phyloP scores from a whole-genome alignment of 495 filamentous ascomycete genomes.

The Penicilliopsis zonata region DNA sequence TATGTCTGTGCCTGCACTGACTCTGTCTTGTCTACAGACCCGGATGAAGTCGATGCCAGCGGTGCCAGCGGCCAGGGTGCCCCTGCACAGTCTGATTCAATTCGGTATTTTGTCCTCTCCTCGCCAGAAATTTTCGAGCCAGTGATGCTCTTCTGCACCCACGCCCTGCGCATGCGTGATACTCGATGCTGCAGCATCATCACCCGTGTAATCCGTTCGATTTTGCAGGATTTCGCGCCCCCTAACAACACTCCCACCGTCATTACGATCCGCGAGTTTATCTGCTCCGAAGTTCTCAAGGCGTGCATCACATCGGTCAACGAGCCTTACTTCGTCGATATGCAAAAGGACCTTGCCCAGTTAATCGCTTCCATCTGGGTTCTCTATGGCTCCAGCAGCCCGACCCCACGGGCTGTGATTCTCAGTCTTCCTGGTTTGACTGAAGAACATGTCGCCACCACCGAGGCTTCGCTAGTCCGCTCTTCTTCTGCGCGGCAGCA shows the following conservation, averaged over 20 bases:
- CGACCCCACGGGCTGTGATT: constrained; percentile 38
- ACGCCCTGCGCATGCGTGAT: constrained; percentile 84
- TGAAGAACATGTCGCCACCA: constrained; percentile 31
- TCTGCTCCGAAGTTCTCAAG: constrained; percentile 71
- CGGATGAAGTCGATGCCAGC: constrained; percentile 22
- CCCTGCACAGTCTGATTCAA: constrained; percentile 30
- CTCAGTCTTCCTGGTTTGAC: constrained; percentile 46
- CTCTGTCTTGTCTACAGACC: constrained; percentile 12
- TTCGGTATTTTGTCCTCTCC: constrained; percentile 71
- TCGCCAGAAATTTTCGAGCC: constrained; percentile 72
- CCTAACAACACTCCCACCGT: constrained; percentile 39
- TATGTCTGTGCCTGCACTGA: constrained; percentile 8
- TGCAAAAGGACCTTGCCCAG: constrained; percentile 83
- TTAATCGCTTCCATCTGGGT: constrained; percentile 78
- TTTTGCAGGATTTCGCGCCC: constrained; percentile 65
- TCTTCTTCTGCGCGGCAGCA: constrained; percentile 63
- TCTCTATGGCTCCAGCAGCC: constrained; percentile 53
- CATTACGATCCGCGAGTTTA: constrained; percentile 76
- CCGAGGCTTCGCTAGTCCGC: constrained; percentile 39
- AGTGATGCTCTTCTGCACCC: constrained; percentile 79
- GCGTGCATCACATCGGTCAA: constrained; percentile 79
- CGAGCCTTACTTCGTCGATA: constrained; percentile 91
- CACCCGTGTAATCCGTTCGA: constrained; percentile 68
- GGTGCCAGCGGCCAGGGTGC: constrained; percentile 29
- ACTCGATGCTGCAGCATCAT: constrained; percentile 79